These are phyloP conservation scores for Raffaelea ambrosiae DNA, from an alignment of 2,329 filamentous ascomycete genomes.

Conservation along the genomic window DNA sequence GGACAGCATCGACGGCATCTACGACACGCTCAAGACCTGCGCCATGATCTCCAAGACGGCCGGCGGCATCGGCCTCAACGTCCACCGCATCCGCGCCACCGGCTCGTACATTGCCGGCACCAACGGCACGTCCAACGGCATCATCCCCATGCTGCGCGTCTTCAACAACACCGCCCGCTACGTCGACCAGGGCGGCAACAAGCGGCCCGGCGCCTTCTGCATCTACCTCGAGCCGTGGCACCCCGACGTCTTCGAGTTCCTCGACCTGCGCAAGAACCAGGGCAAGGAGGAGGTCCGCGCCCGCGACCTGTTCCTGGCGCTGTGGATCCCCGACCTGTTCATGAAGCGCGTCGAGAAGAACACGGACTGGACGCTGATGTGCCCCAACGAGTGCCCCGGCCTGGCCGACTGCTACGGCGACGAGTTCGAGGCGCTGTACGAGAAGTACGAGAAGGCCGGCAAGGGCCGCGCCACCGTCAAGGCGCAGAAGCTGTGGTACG, in stretches of 20 bases:
- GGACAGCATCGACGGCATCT: constrained; percentile 98
- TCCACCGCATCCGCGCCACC: constrained; percentile 93
- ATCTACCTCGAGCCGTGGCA: constrained; percentile 99
- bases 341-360: constrained; percentile 99
- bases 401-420: constrained; percentile 96
- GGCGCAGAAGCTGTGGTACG: constrained; percentile 99
- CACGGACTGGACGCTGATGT: constrained; percentile 95
- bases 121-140: constrained; percentile 95
- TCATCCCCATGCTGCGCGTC: constrained; percentile 95
- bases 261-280: constrained; percentile 98
- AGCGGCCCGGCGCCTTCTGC: constrained; percentile 95
- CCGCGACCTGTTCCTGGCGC: constrained; percentile 91
- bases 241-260: constrained; percentile 92
- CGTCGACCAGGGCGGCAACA: constrained; percentile 98
- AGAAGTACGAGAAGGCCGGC: constrained; percentile 82
- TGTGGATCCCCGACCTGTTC: constrained; percentile 98
- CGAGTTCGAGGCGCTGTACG: constrained; percentile 91
- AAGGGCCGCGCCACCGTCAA: constrained; percentile 86
- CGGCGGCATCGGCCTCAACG: constrained; percentile 93
- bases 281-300: constrained; percentile 97
- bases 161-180: constrained; percentile 99
- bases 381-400: constrained; percentile 90
- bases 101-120: constrained; percentile 97
- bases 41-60: constrained; percentile 99
- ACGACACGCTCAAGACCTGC: constrained; percentile 97